Evolutionary conservation across 1,284 basidiomycete species (phyloP).

Genomic region (Trichosporon sp.): DNA sequence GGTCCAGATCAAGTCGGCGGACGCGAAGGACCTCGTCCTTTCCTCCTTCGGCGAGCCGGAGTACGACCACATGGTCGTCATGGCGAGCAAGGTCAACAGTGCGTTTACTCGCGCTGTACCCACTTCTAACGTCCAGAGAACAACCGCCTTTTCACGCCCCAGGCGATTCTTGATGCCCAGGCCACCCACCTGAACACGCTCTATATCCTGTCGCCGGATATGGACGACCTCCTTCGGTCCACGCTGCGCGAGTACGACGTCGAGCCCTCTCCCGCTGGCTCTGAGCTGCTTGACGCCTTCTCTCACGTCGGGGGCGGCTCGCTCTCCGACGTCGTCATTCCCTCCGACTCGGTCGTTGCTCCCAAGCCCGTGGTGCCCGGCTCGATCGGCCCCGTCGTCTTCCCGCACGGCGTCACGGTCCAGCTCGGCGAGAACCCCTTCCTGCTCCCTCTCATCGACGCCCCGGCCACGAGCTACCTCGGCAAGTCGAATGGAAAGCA

Average conservation of each 20-base stretch:
- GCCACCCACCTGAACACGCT: constrained; percentile 77
- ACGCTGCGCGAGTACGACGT: constrained; percentile 62
- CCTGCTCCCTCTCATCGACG: constrained; percentile 76
- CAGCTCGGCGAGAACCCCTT: constrained; percentile 78
- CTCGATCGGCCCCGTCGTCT: constrained; percentile 24
- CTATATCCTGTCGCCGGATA: constrained; percentile 70
- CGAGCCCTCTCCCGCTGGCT: constrained; percentile 47
- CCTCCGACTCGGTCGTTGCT: constrained; percentile 71
- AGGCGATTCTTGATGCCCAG: constrained; percentile 74
- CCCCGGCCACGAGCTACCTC: constrained; percentile 62
- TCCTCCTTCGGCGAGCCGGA: constrained; percentile 70
- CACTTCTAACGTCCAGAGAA: constrained; percentile 19
- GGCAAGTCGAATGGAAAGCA: constrained; percentile 63
- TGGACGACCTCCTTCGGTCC: constrained; percentile 59
- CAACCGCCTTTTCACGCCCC: constrained; percentile 69
- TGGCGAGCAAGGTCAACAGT: constrained; percentile 82
- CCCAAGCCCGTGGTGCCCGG: constrained; percentile 57
- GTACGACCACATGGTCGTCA: constrained; percentile 81
- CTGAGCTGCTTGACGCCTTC: constrained; percentile 53
- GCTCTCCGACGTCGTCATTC: constrained; percentile 58
- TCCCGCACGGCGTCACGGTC: constrained; percentile 39
- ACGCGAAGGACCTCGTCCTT: constrained; percentile 55
- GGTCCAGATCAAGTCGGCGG: constrained; percentile 2
- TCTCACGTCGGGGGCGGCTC: constrained; percentile 43
- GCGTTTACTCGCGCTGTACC: constrained; percentile 31